Evolutionary conservation across 345 rosid species (phyloP), one percentile per base, ranked within the genome.

Genomic region (Carallia brachiata): DNA sequence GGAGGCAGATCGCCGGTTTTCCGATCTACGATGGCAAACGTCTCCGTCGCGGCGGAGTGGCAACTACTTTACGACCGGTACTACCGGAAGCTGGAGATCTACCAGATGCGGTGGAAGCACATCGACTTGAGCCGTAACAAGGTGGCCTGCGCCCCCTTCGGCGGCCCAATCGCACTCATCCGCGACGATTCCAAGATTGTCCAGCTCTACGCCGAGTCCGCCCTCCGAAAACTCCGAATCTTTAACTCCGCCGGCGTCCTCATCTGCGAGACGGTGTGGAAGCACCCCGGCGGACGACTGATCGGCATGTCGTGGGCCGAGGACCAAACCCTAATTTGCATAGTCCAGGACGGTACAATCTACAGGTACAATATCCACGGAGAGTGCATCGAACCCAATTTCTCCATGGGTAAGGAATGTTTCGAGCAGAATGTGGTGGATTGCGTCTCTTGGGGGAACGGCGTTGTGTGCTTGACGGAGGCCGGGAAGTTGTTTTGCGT

Each of bases 161-260:
- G 99, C 13, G 97, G 98, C 10, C 98, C 99, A 4, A 84, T 92
- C 50, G 98, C 99, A 44, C 84, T 92, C 27, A 95, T 95, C 83
- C 90, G 98, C 23, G 99, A 95, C 69, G 99, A 95, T 74, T 92
- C 99, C 31, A 95, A 95, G 90, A 95, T 95, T 73, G 99, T 95
- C 39, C 99, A 95, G 76, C 92, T 95, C 52, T 88, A 92, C 75
- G 90, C 97, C 12, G 98, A 95, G 62, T 95, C 99, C n/a, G 97
- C 99, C 57, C 88, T 90, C 54, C 87, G 99, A 13, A 95, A 92
- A 67, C 97, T 95, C 56, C 90, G 99, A n/a, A 88, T 95, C 60
- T 95, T 90, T 80, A 89, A 84, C 80, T 95, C 98, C 58, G 88
- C 99, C 39, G 99, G 99, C 67, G 48, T 81, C 27, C 85, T 83